Conservation (phyloP, 257 asterid genomes). For the Thymus mandschuricus region DNA sequence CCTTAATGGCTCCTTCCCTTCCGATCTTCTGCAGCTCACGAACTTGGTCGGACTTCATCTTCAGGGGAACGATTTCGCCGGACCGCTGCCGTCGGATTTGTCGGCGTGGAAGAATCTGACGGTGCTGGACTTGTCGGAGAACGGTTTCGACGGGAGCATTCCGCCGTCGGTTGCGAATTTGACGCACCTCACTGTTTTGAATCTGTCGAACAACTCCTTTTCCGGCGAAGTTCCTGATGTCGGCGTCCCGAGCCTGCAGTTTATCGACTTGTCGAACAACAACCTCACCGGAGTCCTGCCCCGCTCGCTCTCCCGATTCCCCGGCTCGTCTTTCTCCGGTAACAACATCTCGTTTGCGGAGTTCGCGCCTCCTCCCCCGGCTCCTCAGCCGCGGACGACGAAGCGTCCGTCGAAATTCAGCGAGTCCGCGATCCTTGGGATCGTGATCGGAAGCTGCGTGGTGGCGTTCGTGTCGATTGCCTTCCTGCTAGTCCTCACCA, state of each 20-base stretch:
- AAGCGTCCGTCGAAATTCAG: conserved; percentile 40
- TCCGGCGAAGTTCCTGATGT: conserved; percentile 58
- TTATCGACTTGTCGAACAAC: conserved; percentile 55
- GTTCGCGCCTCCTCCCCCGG: conserved; percentile 29
- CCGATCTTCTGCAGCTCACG: conserved; percentile 47
- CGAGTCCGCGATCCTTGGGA: conserved; percentile 41
- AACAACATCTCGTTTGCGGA: conserved; percentile 33
- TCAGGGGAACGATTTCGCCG: conserved; percentile 44
- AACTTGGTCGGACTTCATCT: conserved; percentile 46
- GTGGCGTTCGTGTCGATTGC: conserved; percentile 44
- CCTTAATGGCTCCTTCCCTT: conserved; percentile 49
- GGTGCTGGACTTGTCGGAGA: conserved; percentile 45
- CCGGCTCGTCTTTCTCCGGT: conserved; percentile 47
- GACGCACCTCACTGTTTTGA: conserved; percentile 39
- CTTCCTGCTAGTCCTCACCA: conserved; percentile 37
- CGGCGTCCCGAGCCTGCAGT: conserved; percentile 41
- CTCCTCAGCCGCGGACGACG: conserved; percentile 3
- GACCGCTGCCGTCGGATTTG: conserved; percentile 49
- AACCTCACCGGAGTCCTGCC: conserved; percentile 54
- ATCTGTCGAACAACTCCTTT: conserved; percentile 51
- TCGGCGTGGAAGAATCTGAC: conserved; percentile 50
- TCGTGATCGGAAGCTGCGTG: conserved; percentile 48
- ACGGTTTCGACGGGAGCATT: conserved; percentile 45
- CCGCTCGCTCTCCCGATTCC: conserved; percentile 47
- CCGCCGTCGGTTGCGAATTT: conserved; percentile 46